phyloP scores from a whole-genome alignment of 331 rosid species.

The Spiraea crenata region DNA sequence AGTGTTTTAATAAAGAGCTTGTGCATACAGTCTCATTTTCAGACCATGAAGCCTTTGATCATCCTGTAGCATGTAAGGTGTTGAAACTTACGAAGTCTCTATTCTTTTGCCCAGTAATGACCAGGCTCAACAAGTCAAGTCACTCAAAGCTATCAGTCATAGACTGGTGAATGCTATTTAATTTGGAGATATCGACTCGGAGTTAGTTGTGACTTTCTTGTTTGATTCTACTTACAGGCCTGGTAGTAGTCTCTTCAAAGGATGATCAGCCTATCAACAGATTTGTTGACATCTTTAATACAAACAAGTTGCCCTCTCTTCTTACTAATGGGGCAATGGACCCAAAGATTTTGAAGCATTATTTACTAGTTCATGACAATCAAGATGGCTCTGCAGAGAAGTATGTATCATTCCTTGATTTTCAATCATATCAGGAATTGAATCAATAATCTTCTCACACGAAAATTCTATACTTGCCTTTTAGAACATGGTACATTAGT shows the following conservation, averaged over 20 bases:
- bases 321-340: conserved; percentile 89
- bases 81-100: conserved; percentile 24
- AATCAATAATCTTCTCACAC: background rate
- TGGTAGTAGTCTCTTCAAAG: conserved; percentile 86
- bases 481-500: background rate
- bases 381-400: conserved; percentile 76
- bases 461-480: background rate
- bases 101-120: conserved; percentile 13
- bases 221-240: conserved; percentile 58
- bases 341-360: conserved; percentile 87
- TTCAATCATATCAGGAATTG: conserved; percentile 1
- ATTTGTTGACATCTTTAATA: conserved; percentile 70
- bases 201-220: conserved; percentile 16
- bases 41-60: conserved; percentile 98
- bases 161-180: background rate
- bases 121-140: conserved; percentile 11
- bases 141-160: background rate
- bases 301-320: conserved; percentile 82
- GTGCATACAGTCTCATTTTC: conserved; percentile 73
- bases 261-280: conserved; percentile 85
- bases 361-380: conserved; percentile 88
- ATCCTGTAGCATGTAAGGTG: conserved; percentile 95
- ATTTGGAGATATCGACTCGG: conserved; percentile 1
- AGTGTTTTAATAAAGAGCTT: conserved; percentile 81
- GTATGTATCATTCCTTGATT: conserved; percentile 42